A percentile compares a stretch with the other conserved stretches of the same genome.
Conservation (phyloP, 768 basidiomycete species). For the Paxillus involutus region DNA sequence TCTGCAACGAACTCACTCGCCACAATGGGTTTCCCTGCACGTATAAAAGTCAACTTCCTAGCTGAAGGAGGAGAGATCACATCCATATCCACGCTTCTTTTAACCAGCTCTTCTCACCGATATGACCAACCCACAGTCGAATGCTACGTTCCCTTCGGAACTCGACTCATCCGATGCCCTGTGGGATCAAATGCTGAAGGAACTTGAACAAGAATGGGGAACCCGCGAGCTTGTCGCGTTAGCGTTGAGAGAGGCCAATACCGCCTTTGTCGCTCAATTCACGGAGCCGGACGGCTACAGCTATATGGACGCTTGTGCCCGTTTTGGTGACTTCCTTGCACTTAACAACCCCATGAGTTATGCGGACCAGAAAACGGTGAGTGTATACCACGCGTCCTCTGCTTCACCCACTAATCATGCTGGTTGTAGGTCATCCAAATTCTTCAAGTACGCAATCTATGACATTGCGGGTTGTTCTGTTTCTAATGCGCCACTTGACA, state of each 20-base stretch:
- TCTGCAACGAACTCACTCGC: background rate
- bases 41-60: background rate
- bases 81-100: background rate
- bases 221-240: background rate
- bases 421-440: constrained; percentile 11
- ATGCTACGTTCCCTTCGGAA: background rate
- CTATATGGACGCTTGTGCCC: constrained; percentile 9
- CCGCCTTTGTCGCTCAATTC: constrained; percentile 14
- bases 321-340: constrained; percentile 10
- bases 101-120: background rate
- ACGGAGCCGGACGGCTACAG: constrained; percentile 10
- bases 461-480: background rate
- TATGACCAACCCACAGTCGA: constrained; percentile 12
- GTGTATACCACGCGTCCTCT: background rate
- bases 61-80: background rate
- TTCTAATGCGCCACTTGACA: constrained; percentile 3
- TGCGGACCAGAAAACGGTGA: constrained; percentile 14
- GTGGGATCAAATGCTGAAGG: background rate
- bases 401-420: constrained; percentile 1
- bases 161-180: background rate
- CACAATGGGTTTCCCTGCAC: background rate
- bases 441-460: constrained; percentile 16
- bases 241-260: constrained; percentile 9
- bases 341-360: background rate
- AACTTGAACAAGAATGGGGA: background rate